These are phyloP conservation scores for Phytophthora colocasiae DNA, from an alignment of 352 stramenopile genomes.

Conservation along the genomic window DNA sequence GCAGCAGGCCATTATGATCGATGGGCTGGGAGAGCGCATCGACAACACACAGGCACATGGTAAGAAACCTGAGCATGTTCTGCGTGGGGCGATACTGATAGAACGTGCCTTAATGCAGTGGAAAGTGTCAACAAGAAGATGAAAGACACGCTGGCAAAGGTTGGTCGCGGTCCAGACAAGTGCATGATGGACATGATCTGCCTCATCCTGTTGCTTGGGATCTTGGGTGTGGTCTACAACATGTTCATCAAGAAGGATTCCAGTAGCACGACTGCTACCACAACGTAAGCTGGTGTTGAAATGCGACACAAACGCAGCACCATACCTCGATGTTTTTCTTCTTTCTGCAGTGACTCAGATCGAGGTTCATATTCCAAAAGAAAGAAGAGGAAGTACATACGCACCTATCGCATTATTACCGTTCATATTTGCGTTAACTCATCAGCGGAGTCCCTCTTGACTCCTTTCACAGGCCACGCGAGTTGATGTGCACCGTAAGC, in stretches of 20 bases:
- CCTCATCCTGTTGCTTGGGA: slow-evolving; percentile 83
- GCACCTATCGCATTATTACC: slow-evolving; percentile 34
- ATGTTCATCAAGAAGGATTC: slow-evolving; percentile 88
- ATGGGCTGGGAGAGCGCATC: slow-evolving; percentile 81
- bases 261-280: slow-evolving; percentile 26
- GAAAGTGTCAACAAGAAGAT: slow-evolving; percentile 89
- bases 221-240: slow-evolving; percentile 88
- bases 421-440: slow-evolving; percentile 39
- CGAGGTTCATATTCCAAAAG: slow-evolving; percentile 18
- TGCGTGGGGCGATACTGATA: slow-evolving; percentile 8
- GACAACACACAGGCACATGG: slow-evolving; percentile 81
- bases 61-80: slow-evolving; percentile 24
- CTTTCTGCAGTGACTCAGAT: slow-evolving; percentile 27
- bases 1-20: slow-evolving; percentile 90
- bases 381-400: slow-evolving; percentile 30
- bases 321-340: slow-evolving; percentile 18
- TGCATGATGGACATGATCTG: slow-evolving; percentile 94
- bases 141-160: slow-evolving; percentile 79
- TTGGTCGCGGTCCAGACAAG: slow-evolving; percentile 80
- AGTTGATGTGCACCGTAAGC: no score
- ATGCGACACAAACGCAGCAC: neutral
- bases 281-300: slow-evolving; percentile 30
- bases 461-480: neutral
- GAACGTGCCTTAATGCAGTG: slow-evolving; percentile 43
- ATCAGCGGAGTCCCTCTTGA: slow-evolving; percentile 11